Conservation (phyloP, 148 eudicot genomes). For the Euryodendron excelsum region DNA sequence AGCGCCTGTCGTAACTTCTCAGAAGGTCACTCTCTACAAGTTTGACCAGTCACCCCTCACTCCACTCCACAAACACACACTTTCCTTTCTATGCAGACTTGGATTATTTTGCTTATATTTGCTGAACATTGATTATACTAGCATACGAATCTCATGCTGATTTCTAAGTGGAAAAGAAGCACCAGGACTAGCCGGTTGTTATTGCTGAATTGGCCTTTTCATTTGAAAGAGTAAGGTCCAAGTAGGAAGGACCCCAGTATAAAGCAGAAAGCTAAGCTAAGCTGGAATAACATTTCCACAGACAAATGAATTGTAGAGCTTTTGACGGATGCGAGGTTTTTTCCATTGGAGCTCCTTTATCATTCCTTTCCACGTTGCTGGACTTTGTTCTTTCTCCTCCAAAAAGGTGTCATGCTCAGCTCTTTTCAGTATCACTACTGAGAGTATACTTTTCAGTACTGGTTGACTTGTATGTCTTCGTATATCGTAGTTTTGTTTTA, state of each 20-base stretch:
- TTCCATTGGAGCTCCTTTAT: background rate
- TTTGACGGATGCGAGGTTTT: background rate
- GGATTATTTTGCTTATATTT: background rate
- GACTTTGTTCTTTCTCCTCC: conserved; percentile 10
- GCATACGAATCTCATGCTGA: background rate
- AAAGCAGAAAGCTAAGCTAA: conserved; percentile 8
- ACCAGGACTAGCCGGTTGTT: background rate
- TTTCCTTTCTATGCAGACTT: background rate
- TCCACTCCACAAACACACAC: no score
- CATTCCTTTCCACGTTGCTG: conserved; percentile 8
- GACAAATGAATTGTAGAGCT: background rate
- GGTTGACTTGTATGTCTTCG: background rate
- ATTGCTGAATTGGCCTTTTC: conserved; percentile 1
- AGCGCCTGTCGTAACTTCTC: no score
- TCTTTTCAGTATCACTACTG: background rate
- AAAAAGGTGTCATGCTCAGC: background rate
- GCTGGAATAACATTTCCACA: background rate
- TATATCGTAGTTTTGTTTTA: no score
- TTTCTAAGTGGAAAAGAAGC: no score
- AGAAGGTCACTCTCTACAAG: no score
- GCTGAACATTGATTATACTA: background rate
- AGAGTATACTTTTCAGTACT: background rate
- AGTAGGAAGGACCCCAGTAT: background rate
- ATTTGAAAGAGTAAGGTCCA: background rate
- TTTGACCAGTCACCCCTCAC: no score